A percentile compares a stretch with the other conserved stretches of the same genome.
Evolutionary conservation across 257 asterid species (phyloP).

Genomic region (Ilex asprella): DNA sequence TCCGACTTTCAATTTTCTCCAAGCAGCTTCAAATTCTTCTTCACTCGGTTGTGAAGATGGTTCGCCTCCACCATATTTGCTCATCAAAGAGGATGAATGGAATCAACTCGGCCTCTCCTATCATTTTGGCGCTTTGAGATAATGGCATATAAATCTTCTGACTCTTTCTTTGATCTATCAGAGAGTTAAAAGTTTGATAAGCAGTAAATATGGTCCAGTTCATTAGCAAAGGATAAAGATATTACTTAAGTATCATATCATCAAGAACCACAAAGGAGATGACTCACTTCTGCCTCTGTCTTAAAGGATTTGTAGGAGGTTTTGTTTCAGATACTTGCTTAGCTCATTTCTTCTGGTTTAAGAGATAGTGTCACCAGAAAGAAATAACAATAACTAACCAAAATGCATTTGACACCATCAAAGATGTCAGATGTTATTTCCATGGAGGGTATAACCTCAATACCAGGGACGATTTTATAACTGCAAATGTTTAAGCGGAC

Average conservation of each 20-base stretch:
- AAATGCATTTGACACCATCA: too few species aligned
- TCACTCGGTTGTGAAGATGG: conserved; percentile 65
- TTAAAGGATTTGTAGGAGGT: conserved; percentile 84
- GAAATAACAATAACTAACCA: background rate
- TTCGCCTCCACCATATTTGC: conserved; percentile 63
- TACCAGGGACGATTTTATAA: too few species aligned
- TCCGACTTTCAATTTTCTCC: conserved; percentile 54
- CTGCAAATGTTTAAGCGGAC: too few species aligned
- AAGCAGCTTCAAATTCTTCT: conserved; percentile 91
- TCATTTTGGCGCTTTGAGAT: conserved; percentile 71
- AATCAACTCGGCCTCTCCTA: conserved; percentile 65
- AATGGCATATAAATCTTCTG: conserved; percentile 61
- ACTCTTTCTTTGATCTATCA: conserved; percentile 51
- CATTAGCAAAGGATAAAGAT: background rate
- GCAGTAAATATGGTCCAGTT: conserved; percentile 1
- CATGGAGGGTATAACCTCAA: too few species aligned
- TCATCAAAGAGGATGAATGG: conserved; percentile 71
- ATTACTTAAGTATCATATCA: background rate
- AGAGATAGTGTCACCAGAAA: background rate
- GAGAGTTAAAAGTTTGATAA: background rate
- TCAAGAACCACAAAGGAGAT: background rate
- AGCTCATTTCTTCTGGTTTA: conserved; percentile 61
- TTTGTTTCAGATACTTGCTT: conserved; percentile 71
- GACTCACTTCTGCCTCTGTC: conserved; percentile 59
- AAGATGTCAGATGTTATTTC: too few species aligned